Evolutionary conservation across 306 rosid genomes (phyloP).

Genomic region (Senna tora): DNA sequence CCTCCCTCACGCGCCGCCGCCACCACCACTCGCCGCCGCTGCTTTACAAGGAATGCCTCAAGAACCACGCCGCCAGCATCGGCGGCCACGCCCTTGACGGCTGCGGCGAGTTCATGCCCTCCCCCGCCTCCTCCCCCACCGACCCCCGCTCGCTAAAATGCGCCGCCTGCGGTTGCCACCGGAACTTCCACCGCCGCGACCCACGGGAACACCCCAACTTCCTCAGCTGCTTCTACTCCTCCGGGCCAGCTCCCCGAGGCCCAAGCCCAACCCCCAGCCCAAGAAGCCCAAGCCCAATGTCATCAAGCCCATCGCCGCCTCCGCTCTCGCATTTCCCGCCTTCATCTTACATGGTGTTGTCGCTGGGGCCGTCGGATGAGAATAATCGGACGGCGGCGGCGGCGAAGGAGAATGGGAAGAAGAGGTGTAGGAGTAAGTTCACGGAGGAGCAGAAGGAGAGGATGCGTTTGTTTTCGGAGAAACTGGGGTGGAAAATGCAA

Average conservation of each 20-base stretch:
- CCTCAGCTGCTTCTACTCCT: conserved; percentile 32
- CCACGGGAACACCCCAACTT: conserved; percentile 28
- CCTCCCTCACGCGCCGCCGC: conserved; percentile 49
- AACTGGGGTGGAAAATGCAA: conserved; percentile 69
- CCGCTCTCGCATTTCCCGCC: conserved; percentile 83
- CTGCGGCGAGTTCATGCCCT: conserved; percentile 85
- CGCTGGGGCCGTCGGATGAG: conserved; percentile 55
- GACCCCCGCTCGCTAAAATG: conserved; percentile 83
- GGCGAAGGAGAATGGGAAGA: conserved; percentile 41
- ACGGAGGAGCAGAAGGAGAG: conserved; percentile 72
- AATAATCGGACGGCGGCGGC: conserved; percentile 29
- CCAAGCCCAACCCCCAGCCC: conserved; percentile 53
- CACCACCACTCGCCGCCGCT: conserved; percentile 36
- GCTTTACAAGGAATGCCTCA: conserved; percentile 76
- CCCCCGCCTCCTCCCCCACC: conserved; percentile 45
- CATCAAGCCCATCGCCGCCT: conserved; percentile 74
- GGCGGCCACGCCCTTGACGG: conserved; percentile 93
- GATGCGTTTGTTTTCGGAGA: conserved; percentile 66
- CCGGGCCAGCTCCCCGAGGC: conserved; percentile 42
- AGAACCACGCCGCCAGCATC: conserved; percentile 79
- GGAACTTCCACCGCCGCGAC: conserved; percentile 92
- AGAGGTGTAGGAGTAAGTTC: conserved; percentile 76
- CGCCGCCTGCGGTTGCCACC: conserved; percentile 93
- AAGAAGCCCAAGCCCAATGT: conserved; percentile 56
- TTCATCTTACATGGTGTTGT: conserved; percentile 54